A percentile compares a stretch with the other conserved stretches of the same genome.
These are phyloP conservation scores for Raphanus hybrid DNA, from an alignment of 441 rosid species.

Conservation along the genomic window DNA sequence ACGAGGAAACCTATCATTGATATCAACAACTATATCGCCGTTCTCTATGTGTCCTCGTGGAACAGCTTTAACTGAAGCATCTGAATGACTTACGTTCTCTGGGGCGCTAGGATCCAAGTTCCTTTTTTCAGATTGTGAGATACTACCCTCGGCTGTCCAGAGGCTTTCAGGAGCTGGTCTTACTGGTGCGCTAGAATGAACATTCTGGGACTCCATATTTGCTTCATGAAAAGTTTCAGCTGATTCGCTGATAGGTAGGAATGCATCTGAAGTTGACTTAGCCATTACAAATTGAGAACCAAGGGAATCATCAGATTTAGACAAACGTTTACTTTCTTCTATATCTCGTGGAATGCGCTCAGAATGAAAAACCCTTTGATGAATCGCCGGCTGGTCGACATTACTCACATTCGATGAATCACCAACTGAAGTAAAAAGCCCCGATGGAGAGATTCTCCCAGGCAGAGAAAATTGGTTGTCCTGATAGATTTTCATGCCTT, in stretches of 20 bases:
- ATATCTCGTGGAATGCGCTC: slow-evolving; percentile 70
- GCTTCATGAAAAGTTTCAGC: slow-evolving; percentile 58
- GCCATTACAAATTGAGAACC: slow-evolving; percentile 66
- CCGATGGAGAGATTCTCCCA: slow-evolving; percentile 47
- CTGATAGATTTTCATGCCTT: slow-evolving; percentile 47
- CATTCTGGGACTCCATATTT: slow-evolving; percentile 52
- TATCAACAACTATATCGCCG: slow-evolving; percentile 72
- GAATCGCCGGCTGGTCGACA: slow-evolving; percentile 54
- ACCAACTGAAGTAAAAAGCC: slow-evolving; percentile 47
- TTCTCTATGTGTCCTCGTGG: slow-evolving; percentile 50
- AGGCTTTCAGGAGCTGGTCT: slow-evolving; percentile 48
- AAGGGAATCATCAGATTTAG: slow-evolving; percentile 78
- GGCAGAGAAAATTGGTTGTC: slow-evolving; percentile 48
- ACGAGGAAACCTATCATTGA: slow-evolving; percentile 75
- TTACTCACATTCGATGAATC: slow-evolving; percentile 48
- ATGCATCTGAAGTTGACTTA: slow-evolving; percentile 53
- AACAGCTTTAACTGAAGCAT: slow-evolving; percentile 48
- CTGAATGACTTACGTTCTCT: slow-evolving; percentile 51
- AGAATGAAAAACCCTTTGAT: slow-evolving; percentile 65
- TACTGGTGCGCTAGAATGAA: slow-evolving; percentile 49
- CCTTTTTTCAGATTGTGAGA: slow-evolving; percentile 53
- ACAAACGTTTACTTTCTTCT: slow-evolving; percentile 67
- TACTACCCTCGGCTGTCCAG: slow-evolving; percentile 53
- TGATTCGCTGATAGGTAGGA: slow-evolving; percentile 56
- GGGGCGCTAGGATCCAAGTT: slow-evolving; percentile 40